These are phyloP conservation scores for Flammula alnicola DNA, from an alignment of 1,284 basidiomycete species.

Conservation along the genomic window DNA sequence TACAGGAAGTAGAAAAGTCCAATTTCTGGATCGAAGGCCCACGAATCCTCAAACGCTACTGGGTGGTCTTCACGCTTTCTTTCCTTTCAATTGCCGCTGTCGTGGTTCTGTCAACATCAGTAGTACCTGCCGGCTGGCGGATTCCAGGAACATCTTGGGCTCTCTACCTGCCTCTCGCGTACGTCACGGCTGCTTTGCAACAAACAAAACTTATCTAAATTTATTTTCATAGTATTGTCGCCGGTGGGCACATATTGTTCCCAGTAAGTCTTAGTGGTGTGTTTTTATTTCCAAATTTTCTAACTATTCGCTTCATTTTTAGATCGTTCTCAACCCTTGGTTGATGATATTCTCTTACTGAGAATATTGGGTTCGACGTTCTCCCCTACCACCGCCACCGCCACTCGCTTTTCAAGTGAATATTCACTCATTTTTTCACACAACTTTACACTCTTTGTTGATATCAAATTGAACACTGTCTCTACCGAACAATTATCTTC, in stretches of 20 bases:
- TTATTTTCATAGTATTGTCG: constrained; percentile 49
- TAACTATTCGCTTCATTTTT: constrained; percentile 17
- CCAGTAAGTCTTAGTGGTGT: constrained; percentile 52
- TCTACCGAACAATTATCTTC: constrained; percentile 17
- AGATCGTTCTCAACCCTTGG: constrained; percentile 78
- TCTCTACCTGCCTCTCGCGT: constrained; percentile 71
- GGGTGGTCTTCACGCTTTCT: constrained; percentile 63
- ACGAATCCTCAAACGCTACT: constrained; percentile 76
- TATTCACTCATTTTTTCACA: no score
- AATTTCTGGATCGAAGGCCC: constrained; percentile 92
- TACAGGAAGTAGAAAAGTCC: constrained; percentile 64
- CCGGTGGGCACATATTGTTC: constrained; percentile 69
- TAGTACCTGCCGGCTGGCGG: constrained; percentile 66
- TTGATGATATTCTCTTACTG: constrained; percentile 73
- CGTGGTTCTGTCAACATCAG: constrained; percentile 53
- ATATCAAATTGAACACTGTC: constrained; percentile 23
- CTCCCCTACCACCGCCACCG: background rate
- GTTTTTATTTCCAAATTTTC: constrained; percentile 5
- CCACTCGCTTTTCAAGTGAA: background rate
- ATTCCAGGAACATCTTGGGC: constrained; percentile 67
- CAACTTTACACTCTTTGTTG: constrained; percentile 18
- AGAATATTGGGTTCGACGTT: constrained; percentile 11
- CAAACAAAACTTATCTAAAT: no score
- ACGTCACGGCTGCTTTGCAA: constrained; percentile 31
- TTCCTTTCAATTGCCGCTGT: constrained; percentile 52